Conservation (phyloP, 805 yeast species). For the Cyberlindnera maclurae region DNA sequence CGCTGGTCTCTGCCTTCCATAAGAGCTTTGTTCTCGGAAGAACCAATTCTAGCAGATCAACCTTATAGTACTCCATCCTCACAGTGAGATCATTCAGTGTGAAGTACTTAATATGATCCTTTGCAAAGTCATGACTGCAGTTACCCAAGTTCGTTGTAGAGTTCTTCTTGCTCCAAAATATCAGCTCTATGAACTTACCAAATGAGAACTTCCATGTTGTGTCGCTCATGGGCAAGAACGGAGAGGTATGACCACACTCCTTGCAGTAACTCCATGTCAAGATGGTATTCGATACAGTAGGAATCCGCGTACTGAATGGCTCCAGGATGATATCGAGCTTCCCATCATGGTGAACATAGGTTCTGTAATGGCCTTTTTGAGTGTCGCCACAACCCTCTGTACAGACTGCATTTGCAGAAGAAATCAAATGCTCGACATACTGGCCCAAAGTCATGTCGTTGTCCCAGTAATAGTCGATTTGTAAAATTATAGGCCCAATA, state of each 20-base stretch:
- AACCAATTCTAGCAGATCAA: conserved; percentile 72
- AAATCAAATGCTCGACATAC: conserved; percentile 71
- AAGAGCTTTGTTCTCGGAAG: conserved; percentile 66
- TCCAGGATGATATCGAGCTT: conserved; percentile 75
- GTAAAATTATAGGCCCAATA: conserved; percentile 79
- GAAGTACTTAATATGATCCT: conserved; percentile 78
- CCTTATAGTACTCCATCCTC: conserved; percentile 65
- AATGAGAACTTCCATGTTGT: conserved; percentile 86
- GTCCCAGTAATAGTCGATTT: conserved; percentile 84
- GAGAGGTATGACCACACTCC: conserved; percentile 65
- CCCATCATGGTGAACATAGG: conserved; percentile 84
- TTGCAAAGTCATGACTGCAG: conserved; percentile 76
- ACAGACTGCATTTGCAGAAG: conserved; percentile 61
- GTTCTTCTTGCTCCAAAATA: conserved; percentile 63
- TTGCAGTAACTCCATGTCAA: conserved; percentile 91
- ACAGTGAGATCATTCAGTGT: conserved; percentile 75
- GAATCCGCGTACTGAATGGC: conserved; percentile 44
- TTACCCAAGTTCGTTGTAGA: conserved; percentile 51
- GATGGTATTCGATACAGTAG: conserved; percentile 60
- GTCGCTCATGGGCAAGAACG: conserved; percentile 76
- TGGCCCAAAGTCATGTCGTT: conserved; percentile 87
- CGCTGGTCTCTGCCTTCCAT: conserved; percentile 68
- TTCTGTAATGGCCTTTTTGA: conserved; percentile 67
- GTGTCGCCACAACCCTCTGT: conserved; percentile 75
- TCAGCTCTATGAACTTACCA: conserved; percentile 85